These are phyloP conservation scores for Penicillium bialowiezense DNA, from an alignment of 495 filamentous ascomycete species.

Conservation along the genomic window DNA sequence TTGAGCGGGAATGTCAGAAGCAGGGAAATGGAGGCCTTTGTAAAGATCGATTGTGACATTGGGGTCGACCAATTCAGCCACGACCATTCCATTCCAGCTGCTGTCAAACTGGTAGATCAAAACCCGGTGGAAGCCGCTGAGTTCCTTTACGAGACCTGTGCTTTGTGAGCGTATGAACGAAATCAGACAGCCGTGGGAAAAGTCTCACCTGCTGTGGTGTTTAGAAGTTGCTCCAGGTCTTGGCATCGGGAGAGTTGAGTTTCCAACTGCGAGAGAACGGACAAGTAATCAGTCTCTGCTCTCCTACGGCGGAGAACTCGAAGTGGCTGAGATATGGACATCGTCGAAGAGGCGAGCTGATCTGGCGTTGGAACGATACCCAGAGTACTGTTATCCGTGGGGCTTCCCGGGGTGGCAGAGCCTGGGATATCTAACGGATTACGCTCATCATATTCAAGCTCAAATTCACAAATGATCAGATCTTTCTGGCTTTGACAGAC, in stretches of 20 bases:
- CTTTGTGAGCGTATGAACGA: not conserved
- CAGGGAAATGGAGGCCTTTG: slow-evolving; percentile 87
- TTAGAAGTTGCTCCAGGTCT: slow-evolving; percentile 55
- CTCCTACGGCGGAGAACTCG: slow-evolving; percentile 70
- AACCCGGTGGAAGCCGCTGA: slow-evolving; percentile 90
- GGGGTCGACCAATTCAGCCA: slow-evolving; percentile 83
- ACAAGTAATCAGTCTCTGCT: slow-evolving; percentile 85
- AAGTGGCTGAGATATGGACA: slow-evolving; percentile 71
- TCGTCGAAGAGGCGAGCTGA: slow-evolving; percentile 66
- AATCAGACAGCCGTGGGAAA: not conserved
- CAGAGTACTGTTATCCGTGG: slow-evolving; percentile 65
- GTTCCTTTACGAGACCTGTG: slow-evolving; percentile 54
- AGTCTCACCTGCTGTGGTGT: slow-evolving; percentile 22
- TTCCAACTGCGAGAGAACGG: slow-evolving; percentile 71
- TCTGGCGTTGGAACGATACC: slow-evolving; percentile 64
- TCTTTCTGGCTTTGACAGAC: slow-evolving; percentile 61
- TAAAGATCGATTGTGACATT: slow-evolving; percentile 80
- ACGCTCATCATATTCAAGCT: slow-evolving; percentile 74
- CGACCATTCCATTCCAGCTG: slow-evolving; percentile 78
- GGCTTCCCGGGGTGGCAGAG: slow-evolving; percentile 53
- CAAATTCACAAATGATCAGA: slow-evolving; percentile 86
- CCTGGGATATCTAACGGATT: slow-evolving; percentile 64
- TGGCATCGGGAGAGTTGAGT: slow-evolving; percentile 45
- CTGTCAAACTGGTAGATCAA: slow-evolving; percentile 94
- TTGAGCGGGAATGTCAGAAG: slow-evolving; percentile 83